Evolutionary conservation across 257 asterid species (phyloP).

Genomic region (Forsythia viridissima): DNA sequence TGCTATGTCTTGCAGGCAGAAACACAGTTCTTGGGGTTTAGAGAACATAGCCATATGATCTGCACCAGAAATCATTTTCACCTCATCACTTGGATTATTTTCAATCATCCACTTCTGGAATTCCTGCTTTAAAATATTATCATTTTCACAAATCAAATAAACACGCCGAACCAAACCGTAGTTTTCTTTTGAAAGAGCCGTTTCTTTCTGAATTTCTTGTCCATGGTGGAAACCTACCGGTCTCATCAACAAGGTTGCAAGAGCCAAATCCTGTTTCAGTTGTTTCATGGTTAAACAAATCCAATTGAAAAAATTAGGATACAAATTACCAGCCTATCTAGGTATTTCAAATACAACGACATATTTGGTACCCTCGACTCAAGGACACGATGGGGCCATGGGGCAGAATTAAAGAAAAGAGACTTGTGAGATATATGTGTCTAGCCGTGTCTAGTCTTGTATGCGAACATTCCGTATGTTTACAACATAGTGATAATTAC

Average conservation of each 20-base stretch:
- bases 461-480: no score
- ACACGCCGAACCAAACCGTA: constrained; percentile 42
- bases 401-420: no score
- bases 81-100: constrained; percentile 41
- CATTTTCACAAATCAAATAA: constrained; percentile 33
- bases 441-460: no score
- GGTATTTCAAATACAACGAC: no score
- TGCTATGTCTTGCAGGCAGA: constrained; percentile 25
- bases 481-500: no score
- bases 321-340: background rate
- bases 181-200: constrained; percentile 25
- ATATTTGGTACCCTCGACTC: no score
- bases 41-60: constrained; percentile 56
- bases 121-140: constrained; percentile 16
- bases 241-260: constrained; percentile 42
- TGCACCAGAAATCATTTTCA: constrained; percentile 30
- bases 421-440: no score
- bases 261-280: constrained; percentile 33
- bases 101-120: constrained; percentile 40
- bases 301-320: background rate
- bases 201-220: background rate
- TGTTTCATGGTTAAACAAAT: background rate
- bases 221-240: constrained; percentile 22
- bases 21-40: constrained; percentile 33
- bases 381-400: no score